These are phyloP conservation scores for Plasmodium relictum DNA, from an alignment of 169 alveolate genomes.

Conservation along the genomic window DNA sequence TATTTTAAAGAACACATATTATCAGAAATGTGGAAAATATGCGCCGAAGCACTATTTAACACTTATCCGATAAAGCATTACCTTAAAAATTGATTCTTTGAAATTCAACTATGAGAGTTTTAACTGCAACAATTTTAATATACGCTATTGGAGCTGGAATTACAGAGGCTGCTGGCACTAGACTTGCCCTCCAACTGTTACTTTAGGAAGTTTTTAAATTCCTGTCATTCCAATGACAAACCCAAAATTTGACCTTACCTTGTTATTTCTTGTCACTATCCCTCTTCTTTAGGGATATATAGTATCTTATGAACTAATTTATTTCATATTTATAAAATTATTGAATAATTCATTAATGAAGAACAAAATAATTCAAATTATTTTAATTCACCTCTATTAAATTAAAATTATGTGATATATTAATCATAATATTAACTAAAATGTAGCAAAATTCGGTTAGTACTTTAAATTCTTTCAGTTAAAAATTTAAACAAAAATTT, in stretches of 20 bases:
- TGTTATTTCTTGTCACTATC: constrained; percentile 96
- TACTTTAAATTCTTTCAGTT: too few relatives aligned
- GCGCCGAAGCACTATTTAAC: too few relatives aligned
- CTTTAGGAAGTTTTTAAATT: constrained; percentile 85
- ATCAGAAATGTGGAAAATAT: not conserved
- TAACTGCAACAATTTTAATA: constrained; percentile 94
- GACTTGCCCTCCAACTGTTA: constrained; percentile 95
- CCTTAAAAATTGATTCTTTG: constrained; percentile 32
- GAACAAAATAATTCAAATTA: too few relatives aligned
- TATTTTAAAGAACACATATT: not conserved
- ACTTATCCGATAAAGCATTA: not conserved
- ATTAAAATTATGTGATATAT: too few relatives aligned
- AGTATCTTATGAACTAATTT: too few relatives aligned
- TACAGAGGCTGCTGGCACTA: constrained; percentile 97
- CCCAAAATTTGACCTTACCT: constrained; percentile 86
- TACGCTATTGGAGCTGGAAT: constrained; percentile 95
- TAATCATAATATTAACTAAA: too few relatives aligned
- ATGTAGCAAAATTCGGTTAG: too few relatives aligned
- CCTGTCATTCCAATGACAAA: constrained; percentile 93
- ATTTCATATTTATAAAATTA: too few relatives aligned
- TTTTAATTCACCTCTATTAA: too few relatives aligned
- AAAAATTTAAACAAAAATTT: too few relatives aligned
- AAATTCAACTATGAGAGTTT: constrained; percentile 91
- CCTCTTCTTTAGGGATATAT: constrained; percentile 91
- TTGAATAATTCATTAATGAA: too few relatives aligned